Base-by-base conservation (phyloP, 306 rosid species). In the Cicer cuneatum region DNA sequence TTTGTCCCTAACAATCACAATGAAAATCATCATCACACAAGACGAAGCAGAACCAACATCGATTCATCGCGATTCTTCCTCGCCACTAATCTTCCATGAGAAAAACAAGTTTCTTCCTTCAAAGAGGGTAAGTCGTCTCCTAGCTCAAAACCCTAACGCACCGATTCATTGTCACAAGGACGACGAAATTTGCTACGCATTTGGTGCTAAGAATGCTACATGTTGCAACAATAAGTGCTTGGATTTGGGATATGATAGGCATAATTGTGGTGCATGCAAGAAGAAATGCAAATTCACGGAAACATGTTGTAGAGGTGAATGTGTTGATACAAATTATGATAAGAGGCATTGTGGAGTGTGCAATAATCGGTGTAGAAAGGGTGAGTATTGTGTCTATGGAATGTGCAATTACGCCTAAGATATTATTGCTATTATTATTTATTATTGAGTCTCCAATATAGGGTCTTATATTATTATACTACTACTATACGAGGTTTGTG, bases 221-320 rank as follows among this genome's bases (percentile, higher is more conserved):
- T 91, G 98, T 53, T 91, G 97, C 85, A 87, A 86, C 85, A 93
- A 89, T 78, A 89, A 89, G 90, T 93, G 98, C 73, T 49, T 80
- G 45, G 84, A 93, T 49, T 60, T 88, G 73, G 42, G 18, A 10
- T 69, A 58, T 1, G 94, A 93, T 76, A 40, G 73, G 6, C 46
- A 88, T 51, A 87, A 91, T 51, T 93, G 98, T 18, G 97, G 98
- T 0, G 65, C 79, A 0, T 93, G 98, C 85, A 88, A 88, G 84
- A 83, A 77, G 37, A 85, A 84, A 39, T 93, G 98, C 87, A 84
- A 84, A 75, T 93, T 14, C 77, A 86, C 98, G 0, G 16, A 77
- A 2, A 49, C 73, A 1, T 93, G 98, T 39, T 93, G 98, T 74
- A 70, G 92, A 75, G 94, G 97, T 1, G 1, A 76, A 47, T 93